Evolutionary conservation across 106 monocot genomes (phyloP).

Genomic region (Vanilla planifolia): DNA sequence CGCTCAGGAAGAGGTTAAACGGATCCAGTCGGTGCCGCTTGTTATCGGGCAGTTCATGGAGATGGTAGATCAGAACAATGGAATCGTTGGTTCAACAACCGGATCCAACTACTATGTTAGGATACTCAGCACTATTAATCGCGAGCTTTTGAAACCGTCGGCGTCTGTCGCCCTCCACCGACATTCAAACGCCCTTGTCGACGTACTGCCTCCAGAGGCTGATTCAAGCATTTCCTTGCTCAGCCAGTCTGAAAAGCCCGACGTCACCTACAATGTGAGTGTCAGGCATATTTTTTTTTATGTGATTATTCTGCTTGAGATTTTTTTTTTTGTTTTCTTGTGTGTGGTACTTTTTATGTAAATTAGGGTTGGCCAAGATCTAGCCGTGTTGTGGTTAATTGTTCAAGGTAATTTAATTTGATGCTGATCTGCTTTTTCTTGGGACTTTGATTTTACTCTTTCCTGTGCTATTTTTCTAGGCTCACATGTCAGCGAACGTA

Average conservation of each 20-base stretch:
- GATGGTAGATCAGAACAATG: constrained; percentile 98
- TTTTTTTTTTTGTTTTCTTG: no score
- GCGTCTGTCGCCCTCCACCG: constrained; percentile 93
- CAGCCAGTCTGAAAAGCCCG: constrained; percentile 65
- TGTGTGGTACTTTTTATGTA: no score
- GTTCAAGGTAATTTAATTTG: no score
- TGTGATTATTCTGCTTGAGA: background rate
- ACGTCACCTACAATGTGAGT: constrained; percentile 57
- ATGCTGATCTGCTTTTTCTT: no score
- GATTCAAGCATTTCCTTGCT: constrained; percentile 85
- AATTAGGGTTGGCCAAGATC: no score
- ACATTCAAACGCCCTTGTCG: constrained; percentile 94
- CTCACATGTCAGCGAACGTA: no score
- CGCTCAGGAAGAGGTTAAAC: constrained; percentile 99
- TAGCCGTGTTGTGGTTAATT: no score
- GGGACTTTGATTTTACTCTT: no score
- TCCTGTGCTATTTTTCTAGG: no score
- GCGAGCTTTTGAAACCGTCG: constrained; percentile 90
- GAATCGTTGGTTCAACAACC: constrained; percentile 95
- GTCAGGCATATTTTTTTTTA: background rate
- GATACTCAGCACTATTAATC: constrained; percentile 87
- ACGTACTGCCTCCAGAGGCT: constrained; percentile 88
- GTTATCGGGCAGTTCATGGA: constrained; percentile 99
- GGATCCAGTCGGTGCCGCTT: constrained; percentile 97
- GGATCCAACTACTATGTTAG: constrained; percentile 97